Conservation (phyloP, 140 eudicot genomes). For the Oenanthe javanica region DNA sequence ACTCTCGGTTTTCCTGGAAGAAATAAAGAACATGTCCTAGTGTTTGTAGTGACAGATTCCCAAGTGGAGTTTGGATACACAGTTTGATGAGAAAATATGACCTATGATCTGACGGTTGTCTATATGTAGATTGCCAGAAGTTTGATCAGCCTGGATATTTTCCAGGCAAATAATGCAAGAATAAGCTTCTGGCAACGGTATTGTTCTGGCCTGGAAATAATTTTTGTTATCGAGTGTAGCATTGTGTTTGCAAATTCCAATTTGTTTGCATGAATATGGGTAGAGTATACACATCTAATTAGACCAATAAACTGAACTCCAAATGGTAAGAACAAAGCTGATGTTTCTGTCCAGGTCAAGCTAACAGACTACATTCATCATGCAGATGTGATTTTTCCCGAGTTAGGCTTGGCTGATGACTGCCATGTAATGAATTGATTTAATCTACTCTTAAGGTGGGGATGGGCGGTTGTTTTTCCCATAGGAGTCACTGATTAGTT, state of each 20-base stretch:
- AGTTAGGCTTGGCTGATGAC: no score
- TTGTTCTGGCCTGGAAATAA: background rate
- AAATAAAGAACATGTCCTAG: background rate
- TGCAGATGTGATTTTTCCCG: background rate
- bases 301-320: background rate
- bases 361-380: no score
- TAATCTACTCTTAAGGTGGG: no score
- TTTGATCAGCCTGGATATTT: background rate
- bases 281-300: no score
- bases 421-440: no score
- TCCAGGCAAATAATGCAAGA: background rate
- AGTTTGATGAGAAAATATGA: background rate
- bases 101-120: background rate
- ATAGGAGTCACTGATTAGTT: no score
- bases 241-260: no score
- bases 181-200: background rate
- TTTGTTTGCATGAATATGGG: no score
- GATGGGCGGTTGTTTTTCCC: no score
- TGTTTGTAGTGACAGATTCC: background rate
- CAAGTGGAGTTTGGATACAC: background rate
- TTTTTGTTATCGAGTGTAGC: no score
- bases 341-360: background rate
- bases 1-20: conserved; percentile 3
- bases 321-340: background rate
- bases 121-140: background rate